Evolutionary conservation across 805 yeast species (phyloP).

Genomic region (Nakazawaea anatomiae): DNA sequence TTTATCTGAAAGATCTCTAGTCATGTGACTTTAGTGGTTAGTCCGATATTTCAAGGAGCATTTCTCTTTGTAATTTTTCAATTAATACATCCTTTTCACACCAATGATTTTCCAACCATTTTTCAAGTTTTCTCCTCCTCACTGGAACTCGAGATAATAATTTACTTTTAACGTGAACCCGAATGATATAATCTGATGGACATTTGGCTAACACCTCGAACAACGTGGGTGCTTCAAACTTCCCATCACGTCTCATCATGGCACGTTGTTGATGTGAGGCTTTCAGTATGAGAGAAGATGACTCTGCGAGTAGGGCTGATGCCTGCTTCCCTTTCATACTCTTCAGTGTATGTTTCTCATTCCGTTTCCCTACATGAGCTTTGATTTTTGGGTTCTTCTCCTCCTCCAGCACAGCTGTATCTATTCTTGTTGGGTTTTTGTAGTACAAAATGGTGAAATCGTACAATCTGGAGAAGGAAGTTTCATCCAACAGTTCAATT

Average conservation of each 20-base stretch:
- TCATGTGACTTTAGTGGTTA: background rate
- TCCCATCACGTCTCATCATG: constrained; percentile 9
- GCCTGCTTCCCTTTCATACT: background rate
- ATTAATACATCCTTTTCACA: constrained; percentile 54
- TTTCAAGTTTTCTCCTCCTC: constrained; percentile 53
- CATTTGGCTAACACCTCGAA: constrained; percentile 29
- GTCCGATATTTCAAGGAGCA: constrained; percentile 13
- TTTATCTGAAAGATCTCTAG: constrained; percentile 7
- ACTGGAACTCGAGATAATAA: constrained; percentile 41
- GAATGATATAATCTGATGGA: constrained; percentile 26
- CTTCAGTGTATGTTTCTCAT: background rate
- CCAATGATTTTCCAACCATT: constrained; percentile 78
- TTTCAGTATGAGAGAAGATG: background rate
- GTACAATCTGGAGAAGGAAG: constrained; percentile 40
- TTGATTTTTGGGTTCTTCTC: background rate
- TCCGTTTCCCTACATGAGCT: background rate
- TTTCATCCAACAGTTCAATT: constrained; percentile 33
- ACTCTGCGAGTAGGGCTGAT: background rate
- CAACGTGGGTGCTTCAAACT: constrained; percentile 29
- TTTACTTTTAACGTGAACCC: constrained; percentile 43
- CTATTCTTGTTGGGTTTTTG: constrained; percentile 9
- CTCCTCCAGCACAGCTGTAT: no score
- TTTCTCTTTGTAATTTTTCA: constrained; percentile 26
- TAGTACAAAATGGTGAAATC: constrained; percentile 50
- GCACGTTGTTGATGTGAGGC: constrained; percentile 2